phyloP scores from a whole-genome alignment of 2,329 filamentous ascomycete genomes.

The Neurospora sp. region DNA sequence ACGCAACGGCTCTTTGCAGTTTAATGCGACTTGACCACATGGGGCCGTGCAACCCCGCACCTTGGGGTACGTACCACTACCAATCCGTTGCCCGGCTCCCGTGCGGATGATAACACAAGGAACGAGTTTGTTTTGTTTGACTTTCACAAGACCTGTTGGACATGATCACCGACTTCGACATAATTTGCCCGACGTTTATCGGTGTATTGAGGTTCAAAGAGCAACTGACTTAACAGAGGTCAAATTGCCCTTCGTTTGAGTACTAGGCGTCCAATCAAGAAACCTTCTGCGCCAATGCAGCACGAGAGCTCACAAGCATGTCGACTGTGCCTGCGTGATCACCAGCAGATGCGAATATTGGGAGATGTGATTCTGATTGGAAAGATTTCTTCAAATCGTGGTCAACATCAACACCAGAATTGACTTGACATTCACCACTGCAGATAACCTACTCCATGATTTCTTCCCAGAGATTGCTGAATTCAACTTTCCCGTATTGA shows the following conservation, averaged over 20 bases:
- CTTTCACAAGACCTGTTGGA: background rate
- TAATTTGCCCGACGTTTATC: background rate
- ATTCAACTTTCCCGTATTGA: background rate
- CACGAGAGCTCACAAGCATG: background rate
- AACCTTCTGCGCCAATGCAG: background rate
- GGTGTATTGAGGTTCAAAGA: background rate
- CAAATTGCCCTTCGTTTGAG: background rate
- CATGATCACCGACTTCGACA: background rate
- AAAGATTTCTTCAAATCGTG: background rate
- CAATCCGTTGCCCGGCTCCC: background rate
- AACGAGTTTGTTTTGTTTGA: background rate
- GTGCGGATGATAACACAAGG: background rate
- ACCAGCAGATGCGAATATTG: background rate
- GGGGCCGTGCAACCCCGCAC: background rate
- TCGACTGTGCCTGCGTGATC: background rate
- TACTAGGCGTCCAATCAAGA: background rate
- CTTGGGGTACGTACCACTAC: background rate
- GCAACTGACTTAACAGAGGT: background rate
- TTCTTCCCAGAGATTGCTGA: background rate
- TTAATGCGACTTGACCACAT: background rate
- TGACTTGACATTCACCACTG: no score
- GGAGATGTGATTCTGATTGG: background rate
- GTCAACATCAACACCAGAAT: background rate
- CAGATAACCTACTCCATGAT: no score
- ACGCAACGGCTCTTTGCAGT: background rate